phyloP scores from a whole-genome alignment of 139 green algal genomes.

The Ettlia oleoabundans region DNA sequence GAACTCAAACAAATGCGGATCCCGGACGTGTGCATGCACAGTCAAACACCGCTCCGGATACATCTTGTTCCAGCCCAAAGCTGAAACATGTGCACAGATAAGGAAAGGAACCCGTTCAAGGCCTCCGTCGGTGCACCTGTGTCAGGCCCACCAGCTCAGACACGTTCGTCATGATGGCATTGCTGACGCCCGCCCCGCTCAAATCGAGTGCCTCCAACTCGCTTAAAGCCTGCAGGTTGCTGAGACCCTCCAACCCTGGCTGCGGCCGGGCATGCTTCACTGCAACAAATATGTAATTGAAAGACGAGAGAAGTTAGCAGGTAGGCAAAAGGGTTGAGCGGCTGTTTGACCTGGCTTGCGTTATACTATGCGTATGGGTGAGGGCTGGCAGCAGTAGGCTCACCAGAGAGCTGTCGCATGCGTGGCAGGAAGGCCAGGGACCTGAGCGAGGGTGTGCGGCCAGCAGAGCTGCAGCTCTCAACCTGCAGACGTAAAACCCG shows the following conservation, averaged over 20 bases:
- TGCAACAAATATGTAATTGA: background rate
- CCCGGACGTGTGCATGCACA: too few relatives aligned
- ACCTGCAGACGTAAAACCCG: background rate
- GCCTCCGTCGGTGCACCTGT: too few relatives aligned
- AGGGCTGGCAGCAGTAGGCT: too few relatives aligned
- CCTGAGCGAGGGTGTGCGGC: conserved; percentile 2
- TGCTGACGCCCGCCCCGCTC: background rate
- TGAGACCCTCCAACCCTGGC: background rate
- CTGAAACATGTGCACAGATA: too few relatives aligned
- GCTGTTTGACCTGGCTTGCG: too few relatives aligned
- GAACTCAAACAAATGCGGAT: too few relatives aligned
- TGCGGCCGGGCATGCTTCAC: background rate
- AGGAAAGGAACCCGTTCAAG: too few relatives aligned
- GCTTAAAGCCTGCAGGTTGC: background rate
- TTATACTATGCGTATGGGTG: too few relatives aligned
- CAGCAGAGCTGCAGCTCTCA: background rate
- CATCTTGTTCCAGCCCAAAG: too few relatives aligned
- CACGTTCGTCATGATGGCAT: background rate
- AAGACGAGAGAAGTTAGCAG: background rate
- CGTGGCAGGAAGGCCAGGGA: conserved; percentile 24
- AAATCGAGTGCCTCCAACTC: conserved; percentile 6
- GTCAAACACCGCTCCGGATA: too few relatives aligned
- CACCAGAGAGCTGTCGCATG: conserved; percentile 18
- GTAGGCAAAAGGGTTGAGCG: too few relatives aligned
- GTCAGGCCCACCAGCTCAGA: background rate